Conservation (phyloP, 2,329 filamentous ascomycete species). For the Arthroderma sp. region DNA sequence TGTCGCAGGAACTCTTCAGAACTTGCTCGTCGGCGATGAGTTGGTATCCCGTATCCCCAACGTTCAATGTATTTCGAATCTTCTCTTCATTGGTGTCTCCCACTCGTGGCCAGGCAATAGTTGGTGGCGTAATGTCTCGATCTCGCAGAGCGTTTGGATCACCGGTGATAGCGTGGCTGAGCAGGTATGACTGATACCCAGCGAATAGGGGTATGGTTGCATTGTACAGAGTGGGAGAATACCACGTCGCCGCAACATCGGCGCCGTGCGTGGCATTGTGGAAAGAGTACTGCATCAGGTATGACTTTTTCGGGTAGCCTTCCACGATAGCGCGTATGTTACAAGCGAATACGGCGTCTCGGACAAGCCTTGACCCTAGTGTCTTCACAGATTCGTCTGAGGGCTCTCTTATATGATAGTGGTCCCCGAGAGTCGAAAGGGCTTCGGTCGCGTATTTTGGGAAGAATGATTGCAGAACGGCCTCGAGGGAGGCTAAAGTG, state of each 20-base stretch:
- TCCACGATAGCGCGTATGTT: neutral
- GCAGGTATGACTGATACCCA: constrained; percentile 2
- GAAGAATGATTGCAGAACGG: neutral
- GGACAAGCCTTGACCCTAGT: neutral
- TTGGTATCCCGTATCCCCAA: neutral
- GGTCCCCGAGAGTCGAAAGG: neutral
- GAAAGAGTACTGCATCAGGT: neutral
- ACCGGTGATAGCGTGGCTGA: constrained; percentile 1
- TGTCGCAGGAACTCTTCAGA: neutral
- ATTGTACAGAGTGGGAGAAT: neutral
- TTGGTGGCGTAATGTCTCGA: neutral
- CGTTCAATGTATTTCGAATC: neutral
- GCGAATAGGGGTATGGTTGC: neutral
- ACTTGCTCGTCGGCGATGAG: neutral
- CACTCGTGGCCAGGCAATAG: neutral
- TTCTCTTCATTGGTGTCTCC: neutral
- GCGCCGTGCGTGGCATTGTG: neutral
- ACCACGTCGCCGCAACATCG: neutral
- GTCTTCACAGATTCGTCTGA: neutral
- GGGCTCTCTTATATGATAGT: neutral
- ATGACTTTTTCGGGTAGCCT: neutral
- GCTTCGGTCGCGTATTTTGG: neutral
- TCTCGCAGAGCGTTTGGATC: constrained; percentile 1
- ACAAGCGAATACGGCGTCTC: neutral
- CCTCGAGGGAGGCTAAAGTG: neutral